These are phyloP conservation scores for Saturnispora diversa DNA, from an alignment of 805 yeast species.

Conservation along the genomic window DNA sequence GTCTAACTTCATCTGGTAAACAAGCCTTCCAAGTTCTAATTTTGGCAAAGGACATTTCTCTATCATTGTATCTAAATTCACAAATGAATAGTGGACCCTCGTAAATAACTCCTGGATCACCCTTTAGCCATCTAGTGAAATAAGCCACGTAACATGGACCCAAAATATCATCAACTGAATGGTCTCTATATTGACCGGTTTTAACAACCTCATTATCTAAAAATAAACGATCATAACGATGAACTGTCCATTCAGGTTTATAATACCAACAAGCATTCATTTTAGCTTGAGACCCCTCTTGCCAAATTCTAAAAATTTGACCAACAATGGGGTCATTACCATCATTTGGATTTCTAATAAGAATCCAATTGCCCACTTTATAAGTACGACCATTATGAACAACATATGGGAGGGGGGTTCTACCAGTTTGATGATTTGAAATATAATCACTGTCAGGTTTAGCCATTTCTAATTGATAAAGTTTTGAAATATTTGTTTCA, in stretches of 20 bases:
- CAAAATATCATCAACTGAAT: conserved; percentile 75
- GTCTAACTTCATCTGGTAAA: conserved; percentile 92
- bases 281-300: conserved; percentile 75
- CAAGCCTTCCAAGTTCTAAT: conserved; percentile 99
- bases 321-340: conserved; percentile 85
- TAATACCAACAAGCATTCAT: conserved; percentile 96
- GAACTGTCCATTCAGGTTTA: conserved; percentile 97
- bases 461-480: conserved; percentile 60
- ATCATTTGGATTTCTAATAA: conserved; percentile 81
- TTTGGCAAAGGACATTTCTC: conserved; percentile 83
- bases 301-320: conserved; percentile 91
- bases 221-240: conserved; percentile 79
- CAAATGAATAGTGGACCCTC: conserved; percentile 88
- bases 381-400: conserved; percentile 64
- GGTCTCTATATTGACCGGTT: conserved; percentile 95
- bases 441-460: conserved; percentile 77
- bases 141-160: conserved; percentile 94
- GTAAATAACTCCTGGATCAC: conserved; percentile 75
- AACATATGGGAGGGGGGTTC: conserved; percentile 70
- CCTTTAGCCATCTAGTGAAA: conserved; percentile 89
- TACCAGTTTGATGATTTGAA: conserved; percentile 43
- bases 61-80: conserved; percentile 89
- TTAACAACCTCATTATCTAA: conserved; percentile 93
- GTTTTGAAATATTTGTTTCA: conserved; percentile 50
- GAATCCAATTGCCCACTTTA: conserved; percentile 92